phyloP scores from a whole-genome alignment of 192 early-diverging fungal genomes.

The Podochytrium sp. region DNA sequence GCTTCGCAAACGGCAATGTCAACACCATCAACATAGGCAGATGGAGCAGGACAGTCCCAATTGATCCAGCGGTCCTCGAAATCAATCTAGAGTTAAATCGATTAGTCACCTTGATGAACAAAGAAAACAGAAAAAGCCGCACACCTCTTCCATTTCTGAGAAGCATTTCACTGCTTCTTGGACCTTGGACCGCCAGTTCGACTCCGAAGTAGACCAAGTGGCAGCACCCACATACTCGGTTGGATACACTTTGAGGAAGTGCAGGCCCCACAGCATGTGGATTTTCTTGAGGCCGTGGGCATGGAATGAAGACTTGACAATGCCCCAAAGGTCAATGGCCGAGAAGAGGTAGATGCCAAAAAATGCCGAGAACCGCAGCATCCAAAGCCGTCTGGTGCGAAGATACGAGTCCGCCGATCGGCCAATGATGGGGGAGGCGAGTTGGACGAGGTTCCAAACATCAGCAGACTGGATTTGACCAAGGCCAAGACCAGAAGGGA shows the following conservation, averaged over 20 bases:
- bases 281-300: neutral
- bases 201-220: neutral
- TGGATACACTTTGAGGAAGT: neutral
- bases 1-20: neutral
- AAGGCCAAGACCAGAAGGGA: no score
- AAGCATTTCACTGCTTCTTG: neutral
- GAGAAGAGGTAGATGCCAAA: neutral
- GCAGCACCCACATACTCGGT: neutral
- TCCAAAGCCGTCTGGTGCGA: neutral
- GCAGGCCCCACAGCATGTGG: slow-evolving; percentile 1
- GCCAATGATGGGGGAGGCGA: neutral
- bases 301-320: neutral
- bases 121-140: neutral
- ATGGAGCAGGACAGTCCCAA: neutral
- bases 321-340: neutral
- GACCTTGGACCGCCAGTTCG: neutral
- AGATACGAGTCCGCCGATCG: neutral
- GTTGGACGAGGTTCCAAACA: no score
- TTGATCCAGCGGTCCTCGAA: neutral
- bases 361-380: neutral
- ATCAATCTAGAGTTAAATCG: neutral
- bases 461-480: no score
- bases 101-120: neutral
- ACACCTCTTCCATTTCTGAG: neutral
- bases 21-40: slow-evolving; percentile 7